Percentiles rank a stretch among this genome's conserved stretches.
Evolutionary conservation across 352 stramenopile species (phyloP).

Genomic region (Phytophthora hybrid): DNA sequence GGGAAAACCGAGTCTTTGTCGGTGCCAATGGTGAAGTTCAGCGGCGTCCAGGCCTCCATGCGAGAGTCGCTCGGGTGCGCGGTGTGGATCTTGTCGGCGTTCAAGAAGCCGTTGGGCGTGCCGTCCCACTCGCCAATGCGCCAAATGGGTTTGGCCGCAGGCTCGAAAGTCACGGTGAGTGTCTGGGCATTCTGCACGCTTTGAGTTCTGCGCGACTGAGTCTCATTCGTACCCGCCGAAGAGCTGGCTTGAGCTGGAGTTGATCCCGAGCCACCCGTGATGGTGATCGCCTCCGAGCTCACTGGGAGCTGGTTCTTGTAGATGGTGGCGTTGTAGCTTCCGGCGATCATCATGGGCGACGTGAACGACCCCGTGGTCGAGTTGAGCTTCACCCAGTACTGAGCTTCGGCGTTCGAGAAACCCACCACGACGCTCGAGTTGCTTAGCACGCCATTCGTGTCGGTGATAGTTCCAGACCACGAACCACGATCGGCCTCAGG

Average conservation of each 20-base stretch:
- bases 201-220: constrained; percentile 11
- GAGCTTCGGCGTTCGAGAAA: constrained; percentile 52
- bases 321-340: constrained; percentile 61
- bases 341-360: constrained; percentile 55
- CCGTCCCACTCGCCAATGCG: constrained; percentile 63
- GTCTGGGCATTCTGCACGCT: constrained; percentile 19
- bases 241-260: constrained; percentile 5
- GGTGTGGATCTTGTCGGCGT: constrained; percentile 63
- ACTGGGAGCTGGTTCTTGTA: constrained; percentile 67
- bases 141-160: constrained; percentile 46
- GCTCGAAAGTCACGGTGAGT: constrained; percentile 37
- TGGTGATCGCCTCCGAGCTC: constrained; percentile 40
- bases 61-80: constrained; percentile 61
- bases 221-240: neutral
- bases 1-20: constrained; percentile 47
- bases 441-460: constrained; percentile 38
- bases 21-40: constrained; percentile 41
- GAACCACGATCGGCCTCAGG: constrained; percentile 37
- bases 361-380: constrained; percentile 36
- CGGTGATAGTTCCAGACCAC: constrained; percentile 45
- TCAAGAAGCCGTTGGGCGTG: constrained; percentile 56
- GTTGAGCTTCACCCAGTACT: constrained; percentile 55
- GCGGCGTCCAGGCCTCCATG: constrained; percentile 42
- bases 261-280: constrained; percentile 18
- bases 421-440: constrained; percentile 44